Base-by-base conservation (phyloP, 2,329 filamentous ascomycete genomes). In the Epichloe coenophiala region DNA sequence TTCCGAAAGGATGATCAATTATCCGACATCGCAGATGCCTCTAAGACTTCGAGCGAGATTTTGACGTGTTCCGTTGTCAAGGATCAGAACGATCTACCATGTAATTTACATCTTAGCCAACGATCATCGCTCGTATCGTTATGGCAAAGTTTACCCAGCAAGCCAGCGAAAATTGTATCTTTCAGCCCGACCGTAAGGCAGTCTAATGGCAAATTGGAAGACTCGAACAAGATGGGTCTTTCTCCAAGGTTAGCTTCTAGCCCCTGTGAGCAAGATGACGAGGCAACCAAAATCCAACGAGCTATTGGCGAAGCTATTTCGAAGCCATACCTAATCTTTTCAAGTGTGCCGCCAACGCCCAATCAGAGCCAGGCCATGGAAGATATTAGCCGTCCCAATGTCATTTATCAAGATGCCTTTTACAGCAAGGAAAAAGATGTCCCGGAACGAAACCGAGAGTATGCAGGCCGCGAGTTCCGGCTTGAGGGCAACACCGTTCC, bases 361-460 rank as follows among this genome's bases (percentile, higher is more conserved):
- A 43, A 40, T 9, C 56, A 65, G 13, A 44, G 50, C 9, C 36
- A 53, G 5, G 56, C 59, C 1, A 49, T 66, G 47, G 56, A 56
- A 8, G 60, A 62, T 1, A 43, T 61, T 35, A 39, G 53, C 13
- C 41, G 81, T 8, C 84, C 86, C 0, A 73, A 83, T 52, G 76
- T 86, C 13, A 76, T 96, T 46, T 94, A 95, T 56, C 86, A 89
- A 64, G 83, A 89, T 61, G 83, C 90, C 0, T 90, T 84, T 60
- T 97, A 95, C 62, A 86, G 89, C 58, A 75, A 86, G 31, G 88
- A 94, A 54, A 75, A 74, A 47, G 93, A 97, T 65, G 85, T 96
- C 0, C 89, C 90, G 12, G 76, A 83, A 39, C 78, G 84, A 49
- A 67, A 76, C 35, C 76, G 88, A 49, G 88, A 95, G 65, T 97